Conservation (phyloP, 2,329 filamentous ascomycete species). For the Sporothrix pseudoabietina region DNA sequence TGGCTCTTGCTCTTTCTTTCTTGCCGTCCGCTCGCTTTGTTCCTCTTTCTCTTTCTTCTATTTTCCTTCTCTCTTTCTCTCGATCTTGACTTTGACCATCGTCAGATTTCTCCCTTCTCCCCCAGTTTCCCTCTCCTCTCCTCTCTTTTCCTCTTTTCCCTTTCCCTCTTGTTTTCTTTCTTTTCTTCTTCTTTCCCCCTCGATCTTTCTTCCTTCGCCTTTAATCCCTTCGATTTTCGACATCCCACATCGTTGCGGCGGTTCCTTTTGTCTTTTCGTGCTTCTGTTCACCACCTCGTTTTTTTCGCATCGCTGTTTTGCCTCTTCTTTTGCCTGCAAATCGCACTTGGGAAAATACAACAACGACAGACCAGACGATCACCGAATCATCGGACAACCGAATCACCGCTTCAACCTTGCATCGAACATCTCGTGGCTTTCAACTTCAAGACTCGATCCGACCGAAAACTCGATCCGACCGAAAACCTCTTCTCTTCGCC, state of each 20-base stretch:
- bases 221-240: slow-evolving; percentile 21
- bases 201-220: slow-evolving; percentile 1
- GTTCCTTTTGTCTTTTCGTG: slow-evolving; percentile 1
- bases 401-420: not conserved
- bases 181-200: slow-evolving; percentile 11
- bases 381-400: not conserved
- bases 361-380: not conserved
- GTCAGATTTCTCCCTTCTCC: slow-evolving; percentile 4
- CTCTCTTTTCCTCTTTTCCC: not conserved
- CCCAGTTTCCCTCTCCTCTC: not conserved
- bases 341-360: not conserved
- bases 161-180: slow-evolving; percentile 1
- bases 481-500: slow-evolving; percentile 9
- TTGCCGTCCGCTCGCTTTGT: not conserved
- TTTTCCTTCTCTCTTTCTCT: not conserved
- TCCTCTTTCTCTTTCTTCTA: not conserved
- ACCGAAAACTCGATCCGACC: not conserved
- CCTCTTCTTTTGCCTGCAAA: slow-evolving; percentile 8
- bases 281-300: not conserved
- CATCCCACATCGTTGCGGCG: slow-evolving; percentile 23
- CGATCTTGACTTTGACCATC: slow-evolving; percentile 16
- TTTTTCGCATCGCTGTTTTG: slow-evolving; percentile 17
- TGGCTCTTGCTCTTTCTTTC: not conserved
- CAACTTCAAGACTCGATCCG: not conserved
- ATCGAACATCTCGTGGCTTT: not conserved